These are phyloP conservation scores for Fusarium stilboides DNA, from an alignment of 2,329 filamentous ascomycete species.

Conservation along the genomic window DNA sequence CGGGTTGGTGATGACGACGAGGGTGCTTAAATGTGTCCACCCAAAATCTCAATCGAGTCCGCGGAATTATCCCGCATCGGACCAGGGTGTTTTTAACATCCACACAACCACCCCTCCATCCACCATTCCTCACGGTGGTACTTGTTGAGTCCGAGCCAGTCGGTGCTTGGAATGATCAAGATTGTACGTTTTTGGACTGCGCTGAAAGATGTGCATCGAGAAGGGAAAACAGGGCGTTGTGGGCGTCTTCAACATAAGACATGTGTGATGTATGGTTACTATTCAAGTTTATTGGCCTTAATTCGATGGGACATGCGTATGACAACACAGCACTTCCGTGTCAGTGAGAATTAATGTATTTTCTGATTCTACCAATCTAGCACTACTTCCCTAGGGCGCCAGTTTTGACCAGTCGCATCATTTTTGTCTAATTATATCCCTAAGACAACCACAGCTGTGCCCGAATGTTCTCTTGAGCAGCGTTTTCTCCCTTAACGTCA, in stretches of 20 bases:
- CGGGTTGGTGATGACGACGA: conserved; percentile 59
- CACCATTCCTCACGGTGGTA: background rate
- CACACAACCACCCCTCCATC: background rate
- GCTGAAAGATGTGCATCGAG: background rate
- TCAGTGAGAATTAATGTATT: background rate
- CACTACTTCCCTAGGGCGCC: no score
- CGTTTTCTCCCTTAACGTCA: no score
- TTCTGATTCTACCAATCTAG: background rate
- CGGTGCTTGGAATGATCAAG: conserved; percentile 14
- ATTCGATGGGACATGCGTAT: conserved; percentile 13
- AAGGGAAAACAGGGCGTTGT: conserved; percentile 16
- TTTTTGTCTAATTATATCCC: no score
- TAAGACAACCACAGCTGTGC: no score
- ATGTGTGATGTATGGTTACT: conserved; percentile 22
- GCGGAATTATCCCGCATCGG: background rate
- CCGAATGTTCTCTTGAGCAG: no score
- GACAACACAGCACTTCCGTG: background rate
- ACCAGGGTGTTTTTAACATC: background rate
- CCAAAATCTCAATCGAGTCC: background rate
- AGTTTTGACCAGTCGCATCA: background rate
- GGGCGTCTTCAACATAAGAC: conserved; percentile 14
- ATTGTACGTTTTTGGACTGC: conserved; percentile 11
- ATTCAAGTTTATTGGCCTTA: conserved; percentile 5
- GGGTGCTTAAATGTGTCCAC: conserved; percentile 36
- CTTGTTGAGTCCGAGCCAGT: background rate